These are phyloP conservation scores for Hypoxylon rubiginosum DNA, from an alignment of 2,329 filamentous ascomycete genomes.

Conservation along the genomic window DNA sequence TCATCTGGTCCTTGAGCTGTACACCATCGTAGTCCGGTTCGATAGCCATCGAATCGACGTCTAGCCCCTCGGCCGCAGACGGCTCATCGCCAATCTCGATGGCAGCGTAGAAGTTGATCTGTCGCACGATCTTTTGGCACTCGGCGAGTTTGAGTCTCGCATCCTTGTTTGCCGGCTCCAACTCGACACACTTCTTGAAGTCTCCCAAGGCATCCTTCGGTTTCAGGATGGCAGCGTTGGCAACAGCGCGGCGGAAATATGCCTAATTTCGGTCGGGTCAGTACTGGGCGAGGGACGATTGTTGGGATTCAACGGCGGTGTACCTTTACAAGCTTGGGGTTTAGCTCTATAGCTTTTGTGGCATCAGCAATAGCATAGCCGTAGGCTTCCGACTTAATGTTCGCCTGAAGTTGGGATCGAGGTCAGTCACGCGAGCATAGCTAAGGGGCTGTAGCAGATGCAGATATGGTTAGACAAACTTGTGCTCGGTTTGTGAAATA, in stretches of 20 bases:
- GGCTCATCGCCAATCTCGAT: constrained; percentile 95
- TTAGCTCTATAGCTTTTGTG: constrained; percentile 89
- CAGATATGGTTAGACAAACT: constrained; percentile 63
- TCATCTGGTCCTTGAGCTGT: constrained; percentile 85
- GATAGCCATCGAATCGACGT: constrained; percentile 86
- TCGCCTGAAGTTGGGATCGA: constrained; percentile 71
- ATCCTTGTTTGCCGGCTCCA: constrained; percentile 89
- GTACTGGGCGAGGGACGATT: background rate
- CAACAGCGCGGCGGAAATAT: constrained; percentile 92
- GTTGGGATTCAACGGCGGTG: constrained; percentile 33
- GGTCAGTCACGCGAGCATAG: constrained; percentile 63
- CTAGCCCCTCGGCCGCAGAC: constrained; percentile 90
- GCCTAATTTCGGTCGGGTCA: constrained; percentile 68
- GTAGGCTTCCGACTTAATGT: constrained; percentile 96
- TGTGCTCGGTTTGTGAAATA: constrained; percentile 97
- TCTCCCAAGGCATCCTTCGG: constrained; percentile 91
- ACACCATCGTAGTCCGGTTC: constrained; percentile 90
- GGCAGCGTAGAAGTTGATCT: constrained; percentile 91
- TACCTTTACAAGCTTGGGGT: constrained; percentile 91
- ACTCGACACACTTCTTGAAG: constrained; percentile 90
- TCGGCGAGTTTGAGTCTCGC: constrained; percentile 91
- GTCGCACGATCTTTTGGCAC: constrained; percentile 94
- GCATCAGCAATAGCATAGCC: constrained; percentile 94
- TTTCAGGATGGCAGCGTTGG: constrained; percentile 89
- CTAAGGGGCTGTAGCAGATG: constrained; percentile 48